Percentiles rank a stretch among this genome's conserved stretches.
phyloP scores from a whole-genome alignment of 2,329 filamentous ascomycete species.

The Cryphonectria japonica region DNA sequence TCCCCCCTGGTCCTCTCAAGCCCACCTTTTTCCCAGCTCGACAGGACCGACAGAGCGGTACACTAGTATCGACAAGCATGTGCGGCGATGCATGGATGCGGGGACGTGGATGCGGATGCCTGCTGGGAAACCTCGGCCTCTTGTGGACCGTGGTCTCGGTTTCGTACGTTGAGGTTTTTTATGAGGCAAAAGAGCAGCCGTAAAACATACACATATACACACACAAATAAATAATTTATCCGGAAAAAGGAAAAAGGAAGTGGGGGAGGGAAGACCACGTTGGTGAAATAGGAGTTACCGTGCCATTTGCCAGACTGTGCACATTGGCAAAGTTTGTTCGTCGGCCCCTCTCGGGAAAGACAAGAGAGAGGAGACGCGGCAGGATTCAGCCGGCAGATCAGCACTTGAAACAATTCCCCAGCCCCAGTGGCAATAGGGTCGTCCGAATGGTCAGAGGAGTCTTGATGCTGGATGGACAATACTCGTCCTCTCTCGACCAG shows the following conservation, averaged over 20 bases:
- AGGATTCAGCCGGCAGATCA: neutral
- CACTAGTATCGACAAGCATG: conserved; percentile 8
- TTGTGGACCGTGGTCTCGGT: neutral
- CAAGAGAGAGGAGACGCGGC: neutral
- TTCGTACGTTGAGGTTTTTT: neutral
- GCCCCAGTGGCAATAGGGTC: no score
- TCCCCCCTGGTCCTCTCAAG: neutral
- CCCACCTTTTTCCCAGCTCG: neutral
- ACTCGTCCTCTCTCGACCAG: neutral
- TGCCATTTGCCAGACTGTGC: no score
- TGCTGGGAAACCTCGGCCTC: neutral
- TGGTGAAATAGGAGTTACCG: no score
- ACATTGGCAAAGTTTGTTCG: no score
- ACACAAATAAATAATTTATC: no score
- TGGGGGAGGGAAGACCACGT: no score
- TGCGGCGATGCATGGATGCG: conserved; percentile 14
- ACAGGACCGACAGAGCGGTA: conserved; percentile 17
- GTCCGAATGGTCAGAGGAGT: neutral
- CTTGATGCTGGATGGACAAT: neutral
- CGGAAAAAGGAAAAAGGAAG: neutral
- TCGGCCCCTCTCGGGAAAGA: no score
- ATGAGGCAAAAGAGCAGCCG: no score
- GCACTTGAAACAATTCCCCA: neutral
- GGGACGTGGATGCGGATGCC: conserved; percentile 12
- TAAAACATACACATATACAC: neutral